Conservation (phyloP, 1,139 yeast genomes). For the Candida mesenterica region DNA sequence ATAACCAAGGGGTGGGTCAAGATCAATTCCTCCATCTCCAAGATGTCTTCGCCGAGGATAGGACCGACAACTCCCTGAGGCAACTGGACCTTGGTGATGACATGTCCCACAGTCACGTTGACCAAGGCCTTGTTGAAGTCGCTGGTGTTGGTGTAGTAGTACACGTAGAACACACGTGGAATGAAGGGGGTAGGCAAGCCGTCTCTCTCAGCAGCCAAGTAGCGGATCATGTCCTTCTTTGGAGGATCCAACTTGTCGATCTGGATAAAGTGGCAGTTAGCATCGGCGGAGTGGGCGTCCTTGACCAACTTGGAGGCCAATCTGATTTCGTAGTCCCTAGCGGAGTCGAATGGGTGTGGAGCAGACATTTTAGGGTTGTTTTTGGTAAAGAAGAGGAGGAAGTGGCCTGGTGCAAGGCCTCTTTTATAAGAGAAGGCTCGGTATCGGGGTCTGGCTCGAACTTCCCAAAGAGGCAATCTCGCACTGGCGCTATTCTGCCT, state of each 20-base stretch:
- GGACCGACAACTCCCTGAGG: constrained; percentile 75
- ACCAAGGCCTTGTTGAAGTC: constrained; percentile 72
- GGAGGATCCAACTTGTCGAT: constrained; percentile 81
- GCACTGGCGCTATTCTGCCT: too few species aligned
- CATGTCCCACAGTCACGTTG: constrained; percentile 62
- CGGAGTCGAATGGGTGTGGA: constrained; percentile 64
- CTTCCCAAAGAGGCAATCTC: too few species aligned
- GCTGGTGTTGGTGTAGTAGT: constrained; percentile 59
- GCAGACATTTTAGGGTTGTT: constrained; percentile 5
- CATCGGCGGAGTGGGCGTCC: constrained; percentile 50
- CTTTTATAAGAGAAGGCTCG: too few species aligned
- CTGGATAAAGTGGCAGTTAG: constrained; percentile 65
- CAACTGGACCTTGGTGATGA: constrained; percentile 55
- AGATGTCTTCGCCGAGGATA: constrained; percentile 66
- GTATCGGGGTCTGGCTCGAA: too few species aligned
- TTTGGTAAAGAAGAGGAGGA: not conserved
- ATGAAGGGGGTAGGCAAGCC: constrained; percentile 57
- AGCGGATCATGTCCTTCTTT: constrained; percentile 67
- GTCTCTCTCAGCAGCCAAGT: constrained; percentile 65
- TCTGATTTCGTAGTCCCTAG: constrained; percentile 63
- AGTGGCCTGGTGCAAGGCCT: constrained; percentile 1
- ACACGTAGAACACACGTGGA: constrained; percentile 64
- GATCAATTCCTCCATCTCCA: constrained; percentile 51
- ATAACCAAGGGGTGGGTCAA: constrained; percentile 55
- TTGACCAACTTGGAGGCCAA: constrained; percentile 63